phyloP scores from a whole-genome alignment of 192 early-diverging fungal species.

The Backusella sp. region DNA sequence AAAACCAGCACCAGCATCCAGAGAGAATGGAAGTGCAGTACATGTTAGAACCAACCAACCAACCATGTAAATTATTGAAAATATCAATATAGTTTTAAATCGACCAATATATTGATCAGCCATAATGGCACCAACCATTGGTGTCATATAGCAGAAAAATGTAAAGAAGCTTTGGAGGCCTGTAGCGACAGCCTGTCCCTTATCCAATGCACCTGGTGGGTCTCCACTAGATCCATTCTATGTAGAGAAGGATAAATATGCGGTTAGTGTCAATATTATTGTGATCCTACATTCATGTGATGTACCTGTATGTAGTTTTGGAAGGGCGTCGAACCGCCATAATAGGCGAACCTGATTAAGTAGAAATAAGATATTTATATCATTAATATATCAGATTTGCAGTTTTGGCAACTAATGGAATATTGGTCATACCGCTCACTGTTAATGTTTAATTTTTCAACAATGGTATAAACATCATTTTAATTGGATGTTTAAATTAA shows the following conservation, averaged over 20 bases:
- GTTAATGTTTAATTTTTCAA: neutral
- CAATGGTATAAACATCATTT: neutral
- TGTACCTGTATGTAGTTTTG: constrained; percentile 58
- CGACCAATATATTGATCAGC: constrained; percentile 68
- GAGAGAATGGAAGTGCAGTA: constrained; percentile 55
- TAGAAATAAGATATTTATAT: neutral
- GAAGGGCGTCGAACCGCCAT: constrained; percentile 57
- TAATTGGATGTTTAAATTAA: neutral
- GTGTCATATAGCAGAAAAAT: constrained; percentile 62
- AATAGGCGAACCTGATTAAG: constrained; percentile 51
- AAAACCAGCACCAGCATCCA: constrained; percentile 51
- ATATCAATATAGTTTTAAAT: constrained; percentile 68
- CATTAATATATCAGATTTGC: neutral
- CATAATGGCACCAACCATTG: constrained; percentile 55
- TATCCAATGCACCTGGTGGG: constrained; percentile 46
- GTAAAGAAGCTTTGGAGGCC: constrained; percentile 59
- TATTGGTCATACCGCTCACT: constrained; percentile 15
- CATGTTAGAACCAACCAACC: constrained; percentile 61
- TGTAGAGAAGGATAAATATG: neutral
- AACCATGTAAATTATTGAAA: constrained; percentile 61
- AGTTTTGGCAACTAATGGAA: neutral
- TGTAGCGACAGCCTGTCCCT: constrained; percentile 55
- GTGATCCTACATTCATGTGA: neutral
- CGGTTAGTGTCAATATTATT: neutral
- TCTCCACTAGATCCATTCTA: constrained; percentile 23